Percentiles rank a stretch among this genome's conserved stretches.
These are phyloP conservation scores for Aristolochia fimbriata DNA, from an alignment of 164 flowering plant species.

Conservation along the genomic window DNA sequence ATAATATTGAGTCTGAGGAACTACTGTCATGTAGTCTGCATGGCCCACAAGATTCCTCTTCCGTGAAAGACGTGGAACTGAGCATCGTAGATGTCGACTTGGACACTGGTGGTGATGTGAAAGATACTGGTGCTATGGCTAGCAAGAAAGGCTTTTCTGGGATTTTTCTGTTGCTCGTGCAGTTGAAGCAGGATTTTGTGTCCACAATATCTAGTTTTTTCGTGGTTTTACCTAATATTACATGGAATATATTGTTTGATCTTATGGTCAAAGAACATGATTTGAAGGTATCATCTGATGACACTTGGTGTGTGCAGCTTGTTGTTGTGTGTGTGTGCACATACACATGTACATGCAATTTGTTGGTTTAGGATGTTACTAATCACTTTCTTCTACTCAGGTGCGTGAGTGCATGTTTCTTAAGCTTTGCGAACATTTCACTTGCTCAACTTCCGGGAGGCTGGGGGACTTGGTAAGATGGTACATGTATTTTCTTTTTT, in stretches of 20 bases:
- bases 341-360: no score
- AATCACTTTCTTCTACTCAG: constrained; percentile 21
- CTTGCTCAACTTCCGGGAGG: constrained; percentile 35
- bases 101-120: constrained; percentile 48
- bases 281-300: constrained; percentile 28
- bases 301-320: no score
- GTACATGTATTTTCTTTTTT: no score
- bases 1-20: constrained; percentile 28
- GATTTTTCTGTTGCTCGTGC: constrained; percentile 19
- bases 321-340: no score
- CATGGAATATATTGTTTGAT: constrained; percentile 63
- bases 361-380: no score
- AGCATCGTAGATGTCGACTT: constrained; percentile 73
- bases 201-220: constrained; percentile 58
- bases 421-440: constrained; percentile 47
- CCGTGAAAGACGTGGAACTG: constrained; percentile 15
- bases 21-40: constrained; percentile 13
- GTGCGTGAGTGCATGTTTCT: constrained; percentile 36
- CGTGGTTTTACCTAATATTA: constrained; percentile 40
- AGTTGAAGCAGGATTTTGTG: constrained; percentile 61
- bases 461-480: constrained; percentile 67
- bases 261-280: constrained; percentile 55
- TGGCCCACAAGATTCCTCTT: constrained; percentile 16
- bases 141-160: constrained; percentile 22
- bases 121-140: constrained; percentile 29